phyloP scores from a whole-genome alignment of 495 filamentous ascomycete species.

The Talaromyces wortmannii region DNA sequence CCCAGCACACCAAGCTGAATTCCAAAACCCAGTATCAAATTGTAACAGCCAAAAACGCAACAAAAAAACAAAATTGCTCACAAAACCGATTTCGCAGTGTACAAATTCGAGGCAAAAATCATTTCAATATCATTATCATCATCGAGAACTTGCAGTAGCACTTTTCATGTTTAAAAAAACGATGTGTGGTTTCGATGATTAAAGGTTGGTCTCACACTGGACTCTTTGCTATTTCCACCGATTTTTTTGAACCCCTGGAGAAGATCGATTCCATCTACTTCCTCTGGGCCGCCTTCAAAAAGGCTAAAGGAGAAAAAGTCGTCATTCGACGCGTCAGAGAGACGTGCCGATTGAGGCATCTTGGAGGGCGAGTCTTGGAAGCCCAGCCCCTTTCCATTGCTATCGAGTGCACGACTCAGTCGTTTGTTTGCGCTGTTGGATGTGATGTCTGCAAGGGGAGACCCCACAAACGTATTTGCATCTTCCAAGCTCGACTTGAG shows the following conservation, averaged over 20 bases:
- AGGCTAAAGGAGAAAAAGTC: conserved; percentile 57
- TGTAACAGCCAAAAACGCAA: conserved; percentile 12
- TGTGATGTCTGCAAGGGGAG: conserved; percentile 62
- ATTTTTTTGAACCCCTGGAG: conserved; percentile 88
- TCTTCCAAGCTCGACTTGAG: conserved; percentile 56
- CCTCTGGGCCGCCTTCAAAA: conserved; percentile 52
- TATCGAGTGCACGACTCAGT: conserved; percentile 23
- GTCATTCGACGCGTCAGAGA: conserved; percentile 48
- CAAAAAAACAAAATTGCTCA: conserved; percentile 4
- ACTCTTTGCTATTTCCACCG: conserved; percentile 44
- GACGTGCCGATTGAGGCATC: conserved; percentile 44
- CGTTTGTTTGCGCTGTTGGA: conserved; percentile 41
- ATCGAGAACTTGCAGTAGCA: neutral
- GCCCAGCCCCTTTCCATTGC: conserved; percentile 25
- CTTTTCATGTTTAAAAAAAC: conserved; percentile 23
- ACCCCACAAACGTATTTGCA: conserved; percentile 32
- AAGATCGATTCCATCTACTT: conserved; percentile 71
- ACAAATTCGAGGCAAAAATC: neutral
- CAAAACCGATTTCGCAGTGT: neutral
- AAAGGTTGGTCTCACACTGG: conserved; percentile 29
- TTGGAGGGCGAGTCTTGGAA: conserved; percentile 43
- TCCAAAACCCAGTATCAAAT: conserved; percentile 10
- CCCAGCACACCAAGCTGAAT: conserved; percentile 5
- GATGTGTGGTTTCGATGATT: conserved; percentile 35
- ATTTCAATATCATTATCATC: neutral